Conservation (phyloP, 371 early-diverging fungal species). For the Mucor plumbeus region DNA sequence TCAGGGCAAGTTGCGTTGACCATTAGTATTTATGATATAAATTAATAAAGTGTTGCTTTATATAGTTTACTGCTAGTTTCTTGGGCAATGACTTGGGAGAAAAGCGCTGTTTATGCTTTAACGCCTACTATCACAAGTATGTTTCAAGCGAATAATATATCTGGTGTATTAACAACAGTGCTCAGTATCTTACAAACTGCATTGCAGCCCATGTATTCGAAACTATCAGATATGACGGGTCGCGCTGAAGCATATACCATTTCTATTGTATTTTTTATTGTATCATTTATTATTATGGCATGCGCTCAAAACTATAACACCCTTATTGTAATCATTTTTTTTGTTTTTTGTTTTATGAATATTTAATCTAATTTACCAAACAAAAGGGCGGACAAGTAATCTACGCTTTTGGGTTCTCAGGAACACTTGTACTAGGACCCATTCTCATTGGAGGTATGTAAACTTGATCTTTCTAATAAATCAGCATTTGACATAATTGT, state of each 20-base stretch:
- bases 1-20: not conserved
- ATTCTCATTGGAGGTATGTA: constrained; percentile 50
- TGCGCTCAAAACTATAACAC: constrained; percentile 37
- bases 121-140: constrained; percentile 27
- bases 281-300: constrained; percentile 45
- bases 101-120: constrained; percentile 21
- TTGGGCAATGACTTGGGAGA: constrained; percentile 43
- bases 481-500: not conserved
- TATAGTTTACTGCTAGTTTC: constrained; percentile 28
- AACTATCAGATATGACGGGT: constrained; percentile 50
- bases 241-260: constrained; percentile 43
- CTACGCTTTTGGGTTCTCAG: constrained; percentile 48
- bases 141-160: constrained; percentile 30
- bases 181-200: constrained; percentile 47
- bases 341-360: not conserved
- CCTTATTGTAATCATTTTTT: constrained; percentile 27
- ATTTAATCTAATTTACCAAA: no score
- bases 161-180: constrained; percentile 39
- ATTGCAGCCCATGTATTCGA: constrained; percentile 54
- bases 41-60: not conserved
- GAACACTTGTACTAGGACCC: constrained; percentile 44
- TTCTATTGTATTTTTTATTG: constrained; percentile 42
- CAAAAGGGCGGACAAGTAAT: constrained; percentile 45
- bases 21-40: no score
- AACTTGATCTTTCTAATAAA: not conserved